These are phyloP conservation scores for Coniosporium apollinis DNA, from an alignment of 495 filamentous ascomycete species.

Conservation along the genomic window DNA sequence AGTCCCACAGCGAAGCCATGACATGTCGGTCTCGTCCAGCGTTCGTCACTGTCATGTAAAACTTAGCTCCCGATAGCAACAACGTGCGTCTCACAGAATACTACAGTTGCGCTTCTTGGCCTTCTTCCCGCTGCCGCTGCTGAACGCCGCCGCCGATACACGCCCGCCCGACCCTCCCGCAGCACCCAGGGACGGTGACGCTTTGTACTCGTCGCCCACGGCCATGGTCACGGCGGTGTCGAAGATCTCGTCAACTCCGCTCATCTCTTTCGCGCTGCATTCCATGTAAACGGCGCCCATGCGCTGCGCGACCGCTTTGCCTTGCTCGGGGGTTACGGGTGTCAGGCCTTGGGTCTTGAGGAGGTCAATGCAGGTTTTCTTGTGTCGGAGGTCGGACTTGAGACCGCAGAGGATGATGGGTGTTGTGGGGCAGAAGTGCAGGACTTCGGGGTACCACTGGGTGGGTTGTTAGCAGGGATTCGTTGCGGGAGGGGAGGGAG, in stretches of 20 bases:
- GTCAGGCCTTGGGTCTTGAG: conserved; percentile 95
- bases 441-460: conserved; percentile 97
- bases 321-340: conserved; percentile 82
- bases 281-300: conserved; percentile 95
- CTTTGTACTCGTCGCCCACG: conserved; percentile 47
- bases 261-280: conserved; percentile 95
- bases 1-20: too few species aligned
- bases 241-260: conserved; percentile 89
- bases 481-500: conserved; percentile 7
- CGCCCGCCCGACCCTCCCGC: background rate
- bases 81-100: conserved; percentile 54
- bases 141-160: conserved; percentile 1
- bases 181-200: conserved; percentile 25
- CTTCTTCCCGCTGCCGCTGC: conserved; percentile 14
- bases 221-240: conserved; percentile 74
- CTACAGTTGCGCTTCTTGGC: conserved; percentile 63
- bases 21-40: too few species aligned
- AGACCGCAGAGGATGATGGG: conserved; percentile 89
- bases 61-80: too few species aligned
- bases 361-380: conserved; percentile 90
- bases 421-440: conserved; percentile 96
- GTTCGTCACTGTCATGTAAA: too few species aligned
- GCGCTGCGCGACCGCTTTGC: conserved; percentile 64
- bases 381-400: conserved; percentile 88
- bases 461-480: conserved; percentile 10